Base-by-base conservation (phyloP, 768 basidiomycete genomes). In the Lactarius hengduanensis region DNA sequence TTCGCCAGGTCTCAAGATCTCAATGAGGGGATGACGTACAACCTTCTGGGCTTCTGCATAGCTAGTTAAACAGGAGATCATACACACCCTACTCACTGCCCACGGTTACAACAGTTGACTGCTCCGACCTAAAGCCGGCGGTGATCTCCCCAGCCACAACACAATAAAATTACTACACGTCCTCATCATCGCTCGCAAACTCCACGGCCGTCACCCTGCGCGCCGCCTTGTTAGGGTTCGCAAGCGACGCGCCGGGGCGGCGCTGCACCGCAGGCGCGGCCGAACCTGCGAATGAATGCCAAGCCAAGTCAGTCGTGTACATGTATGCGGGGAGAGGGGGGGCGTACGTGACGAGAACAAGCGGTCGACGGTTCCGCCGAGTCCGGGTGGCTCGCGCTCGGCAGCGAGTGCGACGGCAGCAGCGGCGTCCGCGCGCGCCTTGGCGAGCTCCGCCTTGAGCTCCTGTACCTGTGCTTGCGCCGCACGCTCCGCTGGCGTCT, bases 101-200 rank as follows among this genome's bases (percentile, higher is more conserved):
- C n/a, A 50, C 47, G 47, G 22, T 11, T 50, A 50, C 22, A 50
- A 50, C 47, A 22, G 11, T 10, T 22, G 43, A n/a, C 43, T 20
- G 8, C 6, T 9, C 43, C 6, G 8, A 34, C 34, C 34, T 8
- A 9, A 8, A 34, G 34, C 34, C 34, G 34, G 34, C 34, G 34
- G 20, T 20, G 43, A 43, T 9, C 3, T 20, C 43, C 10, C 20
- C 36, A 28, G 36, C 36, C 22, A 38, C 5, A 30, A 43, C 11
- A 61, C n/a, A 36, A 32, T 9, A 53, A 16, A 9, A 22, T n/a
- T 26, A 53, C 40, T 47, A 66, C 57, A 28, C 28, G 30, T 54
- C 65, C 2, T 67, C 66, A 32, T 61, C 62, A 38, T 67, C 66
- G 38, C 66, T 67, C 18, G 66, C 61, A 45, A 67, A 67, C 20